A percentile compares a stretch with the other conserved stretches of the same genome.
Conservation (phyloP, 306 rosid species). For the Malus sieversii region DNA sequence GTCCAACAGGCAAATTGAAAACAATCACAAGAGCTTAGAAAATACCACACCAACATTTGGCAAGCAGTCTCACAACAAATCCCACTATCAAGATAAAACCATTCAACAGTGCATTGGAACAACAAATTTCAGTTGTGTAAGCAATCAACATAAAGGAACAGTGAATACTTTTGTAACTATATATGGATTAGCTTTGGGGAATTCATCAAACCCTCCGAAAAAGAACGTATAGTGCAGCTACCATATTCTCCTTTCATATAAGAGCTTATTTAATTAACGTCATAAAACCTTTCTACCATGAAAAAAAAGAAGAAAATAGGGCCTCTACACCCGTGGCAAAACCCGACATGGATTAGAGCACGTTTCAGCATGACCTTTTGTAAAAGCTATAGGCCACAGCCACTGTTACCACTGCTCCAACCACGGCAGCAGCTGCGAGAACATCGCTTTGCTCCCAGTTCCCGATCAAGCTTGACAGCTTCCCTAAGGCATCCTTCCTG, state of each 20-base stretch:
- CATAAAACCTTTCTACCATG: too few species aligned
- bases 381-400: conserved; percentile 63
- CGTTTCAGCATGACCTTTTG: conserved; percentile 46
- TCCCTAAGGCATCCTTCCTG: conserved; percentile 24
- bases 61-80: too few species aligned
- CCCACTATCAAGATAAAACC: not conserved
- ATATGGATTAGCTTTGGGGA: not conserved
- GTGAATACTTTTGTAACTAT: not conserved
- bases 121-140: not conserved
- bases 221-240: conserved; percentile 19
- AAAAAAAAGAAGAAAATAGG: too few species aligned
- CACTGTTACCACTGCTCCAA: conserved; percentile 64
- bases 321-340: conserved; percentile 10
- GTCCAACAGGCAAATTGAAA: not conserved
- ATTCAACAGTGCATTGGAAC: not conserved
- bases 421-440: too few species aligned
- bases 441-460: conserved; percentile 17
- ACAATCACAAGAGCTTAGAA: too few species aligned
- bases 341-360: conserved; percentile 1
- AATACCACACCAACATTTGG: too few species aligned
- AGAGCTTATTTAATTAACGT: too few species aligned
- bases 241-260: not conserved
- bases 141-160: not conserved
- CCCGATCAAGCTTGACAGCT: conserved; percentile 32
- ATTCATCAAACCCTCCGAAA: conserved; percentile 21